Evolutionary conservation across 2,329 filamentous ascomycete species (phyloP).

Genomic region (Cercospora zeina): DNA sequence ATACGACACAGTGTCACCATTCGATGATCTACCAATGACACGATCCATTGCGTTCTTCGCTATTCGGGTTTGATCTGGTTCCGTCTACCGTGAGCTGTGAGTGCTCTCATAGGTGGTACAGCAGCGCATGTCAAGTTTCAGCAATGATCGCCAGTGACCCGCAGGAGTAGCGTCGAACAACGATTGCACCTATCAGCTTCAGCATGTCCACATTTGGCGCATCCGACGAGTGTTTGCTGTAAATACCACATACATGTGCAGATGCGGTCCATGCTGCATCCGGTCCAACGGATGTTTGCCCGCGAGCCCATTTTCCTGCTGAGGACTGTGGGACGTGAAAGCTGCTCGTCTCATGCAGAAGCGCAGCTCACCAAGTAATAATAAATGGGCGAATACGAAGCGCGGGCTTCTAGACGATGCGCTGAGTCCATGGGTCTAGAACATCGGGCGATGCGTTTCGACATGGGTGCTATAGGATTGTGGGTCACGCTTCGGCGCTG

Average conservation of each 20-base stretch:
- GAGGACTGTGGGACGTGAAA: background rate
- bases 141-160: background rate
- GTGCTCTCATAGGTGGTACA: background rate
- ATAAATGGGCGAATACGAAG: conserved; percentile 2
- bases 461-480: conserved; percentile 1
- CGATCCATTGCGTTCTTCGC: background rate
- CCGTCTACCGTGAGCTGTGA: background rate
- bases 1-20: background rate
- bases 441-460: background rate
- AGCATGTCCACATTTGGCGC: background rate
- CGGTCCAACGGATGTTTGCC: background rate
- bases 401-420: background rate
- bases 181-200: background rate
- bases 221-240: background rate
- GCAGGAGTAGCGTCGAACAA: background rate
- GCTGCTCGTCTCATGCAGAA: background rate
- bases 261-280: background rate
- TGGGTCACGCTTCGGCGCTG: conserved; percentile 2
- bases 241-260: background rate
- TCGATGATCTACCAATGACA: background rate
- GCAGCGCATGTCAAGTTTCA: conserved; percentile 1
- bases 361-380: too few species aligned
- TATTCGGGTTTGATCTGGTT: background rate
- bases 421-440: conserved; percentile 9
- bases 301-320: background rate